Conservation (phyloP, 148 eudicot genomes). For the Rhododendron simsii region DNA sequence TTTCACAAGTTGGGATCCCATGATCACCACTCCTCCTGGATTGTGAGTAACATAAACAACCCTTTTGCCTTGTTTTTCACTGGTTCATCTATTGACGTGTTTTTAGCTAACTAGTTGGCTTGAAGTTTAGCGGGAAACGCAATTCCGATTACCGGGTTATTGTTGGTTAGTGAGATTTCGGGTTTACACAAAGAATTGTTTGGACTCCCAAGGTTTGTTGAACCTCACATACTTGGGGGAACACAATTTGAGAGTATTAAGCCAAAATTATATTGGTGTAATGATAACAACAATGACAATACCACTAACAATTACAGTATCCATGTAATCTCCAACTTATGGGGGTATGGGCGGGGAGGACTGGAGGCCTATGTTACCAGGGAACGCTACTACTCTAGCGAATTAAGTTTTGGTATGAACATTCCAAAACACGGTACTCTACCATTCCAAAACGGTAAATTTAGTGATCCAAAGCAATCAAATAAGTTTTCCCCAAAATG, state of each 20-base stretch:
- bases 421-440: too few species aligned
- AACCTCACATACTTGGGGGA: not conserved
- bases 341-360: not conserved
- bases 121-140: not conserved
- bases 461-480: too few species aligned
- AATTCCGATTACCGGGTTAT: not conserved
- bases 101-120: not conserved
- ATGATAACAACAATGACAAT: not conserved
- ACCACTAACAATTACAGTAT: not conserved
- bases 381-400: too few species aligned
- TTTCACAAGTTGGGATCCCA: conserved; percentile 93
- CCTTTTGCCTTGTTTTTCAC: not conserved
- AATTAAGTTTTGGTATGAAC: too few species aligned
- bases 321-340: not conserved
- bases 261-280: not conserved
- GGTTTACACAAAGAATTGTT: not conserved
- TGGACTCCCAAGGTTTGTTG: not conserved
- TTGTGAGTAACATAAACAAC: conserved; percentile 38
- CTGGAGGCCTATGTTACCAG: not conserved
- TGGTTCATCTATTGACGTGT: not conserved
- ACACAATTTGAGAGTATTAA: not conserved
- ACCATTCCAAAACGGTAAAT: too few species aligned
- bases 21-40: conserved; percentile 99
- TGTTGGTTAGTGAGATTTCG: not conserved
- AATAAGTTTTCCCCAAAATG: too few species aligned